These are phyloP conservation scores for Blastomyces parvus DNA, from an alignment of 2,329 filamentous ascomycete genomes.

Conservation along the genomic window DNA sequence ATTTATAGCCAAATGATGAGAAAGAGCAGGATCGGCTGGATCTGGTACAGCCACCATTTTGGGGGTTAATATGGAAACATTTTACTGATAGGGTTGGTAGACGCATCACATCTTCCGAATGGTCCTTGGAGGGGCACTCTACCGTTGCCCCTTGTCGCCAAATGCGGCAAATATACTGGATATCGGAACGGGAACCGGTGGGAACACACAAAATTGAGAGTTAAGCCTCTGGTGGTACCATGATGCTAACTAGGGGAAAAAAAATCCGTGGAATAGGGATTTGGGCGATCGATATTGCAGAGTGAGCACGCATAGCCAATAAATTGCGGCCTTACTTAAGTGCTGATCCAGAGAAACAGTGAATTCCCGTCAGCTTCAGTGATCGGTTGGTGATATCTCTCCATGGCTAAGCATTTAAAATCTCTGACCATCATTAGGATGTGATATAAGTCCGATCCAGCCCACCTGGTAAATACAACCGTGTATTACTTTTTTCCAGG, in stretches of 20 bases:
- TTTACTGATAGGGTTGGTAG: neutral
- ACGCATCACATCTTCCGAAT: constrained; percentile 6
- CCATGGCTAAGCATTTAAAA: neutral
- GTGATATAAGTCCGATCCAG: constrained; percentile 32
- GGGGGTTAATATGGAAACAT: neutral
- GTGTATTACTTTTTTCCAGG: neutral
- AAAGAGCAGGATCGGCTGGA: neutral
- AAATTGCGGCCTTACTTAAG: neutral
- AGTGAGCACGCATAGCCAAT: neutral
- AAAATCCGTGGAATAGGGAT: neutral
- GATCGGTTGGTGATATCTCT: neutral
- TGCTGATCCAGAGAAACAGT: neutral
- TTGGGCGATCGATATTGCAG: neutral
- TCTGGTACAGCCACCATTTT: neutral
- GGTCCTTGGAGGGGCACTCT: constrained; percentile 6
- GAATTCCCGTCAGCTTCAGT: neutral
- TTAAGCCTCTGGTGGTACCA: neutral
- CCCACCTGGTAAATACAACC: constrained; percentile 18
- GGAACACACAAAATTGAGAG: no score
- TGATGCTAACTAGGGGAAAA: neutral
- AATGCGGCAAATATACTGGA: constrained; percentile 2
- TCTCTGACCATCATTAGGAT: neutral
- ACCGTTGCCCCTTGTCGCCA: neutral
- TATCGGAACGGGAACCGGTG: constrained; percentile 8
- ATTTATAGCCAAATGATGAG: neutral